Conservation (phyloP, 2,329 filamentous ascomycete species). For the Apiospora marii region DNA sequence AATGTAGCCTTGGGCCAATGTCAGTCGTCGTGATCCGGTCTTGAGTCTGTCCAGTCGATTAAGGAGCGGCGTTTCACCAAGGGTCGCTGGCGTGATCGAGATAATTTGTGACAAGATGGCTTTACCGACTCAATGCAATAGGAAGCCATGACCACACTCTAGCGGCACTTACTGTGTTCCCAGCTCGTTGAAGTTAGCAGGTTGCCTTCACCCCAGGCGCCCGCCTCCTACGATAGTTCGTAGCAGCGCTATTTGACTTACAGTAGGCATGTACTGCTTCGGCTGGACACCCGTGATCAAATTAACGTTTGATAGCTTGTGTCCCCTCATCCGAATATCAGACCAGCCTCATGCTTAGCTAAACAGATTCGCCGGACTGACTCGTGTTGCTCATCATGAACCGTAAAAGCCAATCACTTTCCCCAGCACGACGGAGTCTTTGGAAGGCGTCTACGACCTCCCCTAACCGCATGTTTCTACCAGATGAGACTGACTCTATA, state of each 20-base stretch:
- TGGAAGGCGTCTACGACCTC: not conserved
- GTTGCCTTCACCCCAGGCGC: not conserved
- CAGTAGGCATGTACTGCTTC: not conserved
- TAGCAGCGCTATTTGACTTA: not conserved
- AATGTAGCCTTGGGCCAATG: slow-evolving; percentile 15
- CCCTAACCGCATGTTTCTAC: not conserved
- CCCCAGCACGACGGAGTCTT: not conserved
- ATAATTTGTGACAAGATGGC: not conserved
- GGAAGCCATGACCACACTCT: slow-evolving; percentile 11
- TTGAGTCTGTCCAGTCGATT: slow-evolving; percentile 14
- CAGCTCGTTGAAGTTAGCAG: not conserved
- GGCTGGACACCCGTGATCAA: not conserved
- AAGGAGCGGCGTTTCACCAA: slow-evolving; percentile 5
- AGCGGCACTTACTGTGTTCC: not conserved
- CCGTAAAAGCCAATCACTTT: not conserved
- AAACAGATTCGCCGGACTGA: not conserved
- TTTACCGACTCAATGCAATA: slow-evolving; percentile 5
- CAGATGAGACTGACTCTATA: too few species aligned
- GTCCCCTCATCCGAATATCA: not conserved
- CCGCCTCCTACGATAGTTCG: not conserved
- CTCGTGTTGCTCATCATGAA: not conserved
- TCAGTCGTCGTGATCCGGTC: slow-evolving; percentile 11
- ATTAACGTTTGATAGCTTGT: not conserved
- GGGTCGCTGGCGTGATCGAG: not conserved
- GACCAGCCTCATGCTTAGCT: not conserved